These are phyloP conservation scores for sunflower (Helianthus annuus) DNA, from an alignment of 129 eudicot genomes.

Conservation along the genomic window DNA sequence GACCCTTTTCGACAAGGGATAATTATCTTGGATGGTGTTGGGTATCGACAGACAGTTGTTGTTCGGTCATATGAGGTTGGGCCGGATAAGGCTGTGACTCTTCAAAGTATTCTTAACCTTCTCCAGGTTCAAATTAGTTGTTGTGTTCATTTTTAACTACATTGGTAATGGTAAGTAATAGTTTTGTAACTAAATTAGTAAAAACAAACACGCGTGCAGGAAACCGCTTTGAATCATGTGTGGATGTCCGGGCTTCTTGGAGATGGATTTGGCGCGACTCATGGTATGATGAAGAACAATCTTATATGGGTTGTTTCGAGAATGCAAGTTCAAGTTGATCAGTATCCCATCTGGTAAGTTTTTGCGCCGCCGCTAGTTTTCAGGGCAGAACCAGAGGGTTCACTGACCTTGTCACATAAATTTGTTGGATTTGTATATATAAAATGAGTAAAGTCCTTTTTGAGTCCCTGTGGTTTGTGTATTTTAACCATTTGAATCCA, in stretches of 20 bases:
- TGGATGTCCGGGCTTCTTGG: constrained; percentile 87
- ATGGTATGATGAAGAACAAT: constrained; percentile 74
- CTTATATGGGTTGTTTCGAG: constrained; percentile 89
- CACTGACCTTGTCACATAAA: no score
- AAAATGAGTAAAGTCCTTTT: no score
- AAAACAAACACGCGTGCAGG: constrained; percentile 42
- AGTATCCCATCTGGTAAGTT: constrained; percentile 75
- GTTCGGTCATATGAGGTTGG: constrained; percentile 78
- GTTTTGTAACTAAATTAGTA: not conserved
- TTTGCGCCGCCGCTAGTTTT: not conserved
- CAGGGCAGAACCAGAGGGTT: no score
- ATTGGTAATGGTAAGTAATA: not conserved
- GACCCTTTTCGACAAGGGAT: constrained; percentile 71
- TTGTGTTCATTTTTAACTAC: not conserved
- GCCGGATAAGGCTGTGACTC: constrained; percentile 65
- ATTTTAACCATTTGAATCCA: no score
- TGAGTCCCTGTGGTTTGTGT: no score
- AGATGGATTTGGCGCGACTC: constrained; percentile 87
- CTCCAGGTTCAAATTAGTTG: constrained; percentile 46
- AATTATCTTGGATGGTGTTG: constrained; percentile 59
- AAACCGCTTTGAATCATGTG: constrained; percentile 82
- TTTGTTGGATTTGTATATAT: no score
- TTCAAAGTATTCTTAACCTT: constrained; percentile 67
- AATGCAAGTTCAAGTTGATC: constrained; percentile 80
- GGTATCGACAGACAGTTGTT: constrained; percentile 67